Base-by-base conservation (phyloP, 345 rosid genomes). In the Turritis glabra region DNA sequence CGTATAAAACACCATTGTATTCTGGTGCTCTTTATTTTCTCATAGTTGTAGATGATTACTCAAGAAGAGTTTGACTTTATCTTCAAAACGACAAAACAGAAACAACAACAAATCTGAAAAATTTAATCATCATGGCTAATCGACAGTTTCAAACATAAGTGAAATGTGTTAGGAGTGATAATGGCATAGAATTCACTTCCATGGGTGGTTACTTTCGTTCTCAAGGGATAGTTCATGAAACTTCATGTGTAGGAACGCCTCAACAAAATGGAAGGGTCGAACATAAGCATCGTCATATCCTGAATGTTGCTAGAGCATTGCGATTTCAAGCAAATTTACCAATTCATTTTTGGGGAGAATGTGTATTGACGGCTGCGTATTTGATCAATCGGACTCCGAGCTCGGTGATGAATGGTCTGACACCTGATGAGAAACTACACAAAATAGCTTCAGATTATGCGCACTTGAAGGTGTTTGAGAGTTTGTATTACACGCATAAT, bases 341-440 rank as follows among this genome's bases (percentile, higher is more conserved):
- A 0, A 40, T 40, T 3, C 2, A 13, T 0, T 40, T 40, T 3
- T 40, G 5, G 44, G 44, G 44, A 2, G 44, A 40, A 1, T 40
- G n/a, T 13, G 13, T 48, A 3, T 4, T 48, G 1, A 48, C 54
- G 1, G 7, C 14, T 0, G 14, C 14, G 0, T 19, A 48, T 19
- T 5, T 48, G 2, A 48, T 48, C 0, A 48, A 48, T 3, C 54
- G 54, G 0, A 19, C 14, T 3, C 26, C 54, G 10, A 48, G 14
- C 1, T 19, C 44, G 0, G 14, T 48, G 0, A 0, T 10, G 2
- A 21, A 10, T 9, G 2, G 14, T 1, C 10, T 9, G 0, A 9
- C 41, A 10, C 54, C 7, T 0, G 9, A 8, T 1, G 26, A 48
- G 14, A 8, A 1, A 0, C 15, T 46, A 0, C 22, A n/a, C 4